phyloP scores from a whole-genome alignment of 352 stramenopile species.

The Thalassiosira oceanica region DNA sequence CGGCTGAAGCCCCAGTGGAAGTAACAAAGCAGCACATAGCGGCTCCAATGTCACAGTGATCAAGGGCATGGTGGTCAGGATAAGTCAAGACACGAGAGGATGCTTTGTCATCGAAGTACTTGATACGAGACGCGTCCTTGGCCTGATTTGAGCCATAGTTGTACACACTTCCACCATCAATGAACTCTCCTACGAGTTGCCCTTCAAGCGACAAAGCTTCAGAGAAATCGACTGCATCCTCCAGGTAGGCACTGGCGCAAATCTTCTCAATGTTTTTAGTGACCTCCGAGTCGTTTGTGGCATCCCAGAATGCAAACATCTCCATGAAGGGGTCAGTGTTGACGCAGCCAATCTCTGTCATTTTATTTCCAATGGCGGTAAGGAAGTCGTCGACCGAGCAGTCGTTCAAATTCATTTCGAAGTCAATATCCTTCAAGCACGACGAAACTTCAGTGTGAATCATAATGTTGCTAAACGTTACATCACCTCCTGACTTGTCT shows the following conservation, averaged over 20 bases:
- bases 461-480: slow-evolving; percentile 7
- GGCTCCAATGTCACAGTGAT: slow-evolving; percentile 6
- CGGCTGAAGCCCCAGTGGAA: background rate
- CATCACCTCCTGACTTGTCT: slow-evolving; percentile 10
- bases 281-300: slow-evolving; percentile 2
- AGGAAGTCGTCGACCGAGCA: background rate
- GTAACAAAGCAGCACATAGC: slow-evolving; percentile 26
- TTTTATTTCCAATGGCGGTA: background rate
- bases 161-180: slow-evolving; percentile 8
- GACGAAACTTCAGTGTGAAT: slow-evolving; percentile 7
- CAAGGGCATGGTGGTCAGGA: slow-evolving; percentile 14
- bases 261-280: slow-evolving; percentile 15
- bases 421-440: background rate
- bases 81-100: background rate
- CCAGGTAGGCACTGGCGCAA: slow-evolving; percentile 3
- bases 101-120: background rate
- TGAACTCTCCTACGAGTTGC: slow-evolving; percentile 11
- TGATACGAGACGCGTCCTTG: background rate
- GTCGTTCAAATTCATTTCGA: background rate
- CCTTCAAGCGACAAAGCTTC: slow-evolving; percentile 1
- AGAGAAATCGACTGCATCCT: background rate
- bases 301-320: slow-evolving; percentile 13
- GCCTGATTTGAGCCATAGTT: slow-evolving; percentile 13
- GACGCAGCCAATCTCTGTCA: background rate
- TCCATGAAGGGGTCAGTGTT: slow-evolving; percentile 16